Conservation (phyloP, 148 eudicot species). For the Cornus kousa region DNA sequence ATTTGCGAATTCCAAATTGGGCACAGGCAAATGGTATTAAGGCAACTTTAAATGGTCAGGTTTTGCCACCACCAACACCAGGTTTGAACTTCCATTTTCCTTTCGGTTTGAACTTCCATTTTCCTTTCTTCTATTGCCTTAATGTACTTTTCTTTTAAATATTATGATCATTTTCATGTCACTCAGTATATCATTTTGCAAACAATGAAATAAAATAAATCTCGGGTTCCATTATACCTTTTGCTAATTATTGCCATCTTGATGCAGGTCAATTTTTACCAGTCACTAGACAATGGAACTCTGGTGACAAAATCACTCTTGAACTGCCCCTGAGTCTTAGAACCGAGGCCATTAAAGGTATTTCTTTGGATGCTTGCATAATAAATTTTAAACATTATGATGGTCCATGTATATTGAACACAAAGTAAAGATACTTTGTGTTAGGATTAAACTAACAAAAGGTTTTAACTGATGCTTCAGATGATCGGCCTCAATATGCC, state of each 20-base stretch:
- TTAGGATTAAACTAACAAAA: not conserved
- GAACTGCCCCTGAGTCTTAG: constrained; percentile 62
- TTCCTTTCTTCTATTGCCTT: not conserved
- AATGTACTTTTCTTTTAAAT: not conserved
- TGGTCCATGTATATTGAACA: too few relatives aligned
- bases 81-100: constrained; percentile 34
- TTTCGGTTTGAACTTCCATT: constrained; percentile 36
- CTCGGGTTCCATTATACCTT: not conserved
- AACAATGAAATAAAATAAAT: not conserved
- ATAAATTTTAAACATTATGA: too few relatives aligned
- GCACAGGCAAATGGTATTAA: constrained; percentile 42
- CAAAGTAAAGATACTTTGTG: not conserved
- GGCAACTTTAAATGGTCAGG: constrained; percentile 51
- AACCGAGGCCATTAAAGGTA: constrained; percentile 75
- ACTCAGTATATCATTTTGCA: not conserved
- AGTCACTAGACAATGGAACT: constrained; percentile 56
- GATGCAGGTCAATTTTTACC: constrained; percentile 65
- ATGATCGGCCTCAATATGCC: constrained; percentile 69
- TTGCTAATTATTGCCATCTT: not conserved
- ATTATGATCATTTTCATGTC: not conserved
- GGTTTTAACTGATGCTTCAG: constrained; percentile 32
- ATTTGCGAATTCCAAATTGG: constrained; percentile 82
- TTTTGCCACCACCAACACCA: constrained; percentile 46
- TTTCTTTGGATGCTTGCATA: not conserved
- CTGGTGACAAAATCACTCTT: constrained; percentile 52